Evolutionary conservation across 2,329 filamentous ascomycete species (phyloP), one percentile per base, ranked within the genome.

Genomic region (Talaromyces rugulosus): DNA sequence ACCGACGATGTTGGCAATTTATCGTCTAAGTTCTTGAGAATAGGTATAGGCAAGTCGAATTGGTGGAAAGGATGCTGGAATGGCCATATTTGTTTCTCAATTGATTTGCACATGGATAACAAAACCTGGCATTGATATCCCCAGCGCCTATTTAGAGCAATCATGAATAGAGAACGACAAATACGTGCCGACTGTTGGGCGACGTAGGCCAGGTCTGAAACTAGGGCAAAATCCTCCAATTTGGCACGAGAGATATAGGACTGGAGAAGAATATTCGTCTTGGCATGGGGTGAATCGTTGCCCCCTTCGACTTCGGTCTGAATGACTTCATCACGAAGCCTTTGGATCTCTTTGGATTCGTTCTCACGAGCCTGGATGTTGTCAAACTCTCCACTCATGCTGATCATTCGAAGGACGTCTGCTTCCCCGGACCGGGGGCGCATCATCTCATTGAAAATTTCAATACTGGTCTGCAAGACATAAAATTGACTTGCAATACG

Each of bases 381-480:
- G 78, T 98, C 92, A 69, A 99, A 99, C 75, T 99, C 95, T 66
- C 93, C 92, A 73, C 93, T 96, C 90, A 95, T 92, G 68, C 92
- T 93, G 71, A 99, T 92, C 92, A 99, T 98, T 71, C 90, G 91
- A 59, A 99, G 81, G 54, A 97, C 89, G 71, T 99, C 95, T 5
- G 92, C 92, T 77, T 99, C 95, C 0, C 90, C 92, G 9, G 92
- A 88, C 30, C 87, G 85, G 1, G 92, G 88, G 58, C 85, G 84
- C 95, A 99, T 98, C 88, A 95, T 89, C 5, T 87, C 86, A 75
- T 98, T 99, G 85, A 99, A 99, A 50, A 98, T 90, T 73, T 98
- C 89, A 65, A 99, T 89, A 74, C 91, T 97, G 14, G 89, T 90
- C 70, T 99, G 93, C 55, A 96, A 82, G 56, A 99, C 94, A 71